A percentile compares a stretch with the other conserved stretches of the same genome.
phyloP scores from a whole-genome alignment of 805 yeast genomes.

The Schwanniomyces pseudopolymorphus region DNA sequence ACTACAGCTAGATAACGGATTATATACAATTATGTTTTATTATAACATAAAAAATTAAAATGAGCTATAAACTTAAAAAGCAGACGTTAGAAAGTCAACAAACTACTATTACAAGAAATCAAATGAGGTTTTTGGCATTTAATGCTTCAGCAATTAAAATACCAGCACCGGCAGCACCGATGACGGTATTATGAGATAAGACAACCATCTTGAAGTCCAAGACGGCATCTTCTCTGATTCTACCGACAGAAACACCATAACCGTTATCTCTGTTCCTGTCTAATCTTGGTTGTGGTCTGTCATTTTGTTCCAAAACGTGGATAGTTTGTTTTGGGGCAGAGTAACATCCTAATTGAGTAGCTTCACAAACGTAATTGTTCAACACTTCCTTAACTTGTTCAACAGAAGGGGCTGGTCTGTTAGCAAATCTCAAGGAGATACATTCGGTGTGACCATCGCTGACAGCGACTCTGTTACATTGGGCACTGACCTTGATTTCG shows the following conservation, averaged over 20 bases:
- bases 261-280: conserved; percentile 96
- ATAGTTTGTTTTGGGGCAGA: conserved; percentile 94
- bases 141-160: conserved; percentile 90
- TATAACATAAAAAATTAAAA: background rate
- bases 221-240: conserved; percentile 90
- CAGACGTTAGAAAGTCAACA: background rate
- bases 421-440: conserved; percentile 79
- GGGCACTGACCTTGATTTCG: conserved; percentile 87
- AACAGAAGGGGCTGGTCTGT: conserved; percentile 80
- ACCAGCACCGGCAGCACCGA: conserved; percentile 99
- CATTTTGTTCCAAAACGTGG: conserved; percentile 85
- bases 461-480: conserved; percentile 95
- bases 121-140: conserved; percentile 72
- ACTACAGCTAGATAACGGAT: background rate
- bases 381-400: conserved; percentile 74
- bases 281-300: conserved; percentile 96
- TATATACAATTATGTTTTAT: background rate
- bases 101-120: conserved; percentile 12
- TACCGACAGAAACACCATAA: conserved; percentile 91
- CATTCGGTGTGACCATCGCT: conserved; percentile 98
- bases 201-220: conserved; percentile 95
- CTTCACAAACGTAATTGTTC: conserved; percentile 78
- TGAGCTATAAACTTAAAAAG: background rate
- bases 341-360: conserved; percentile 72
- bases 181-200: conserved; percentile 94